Percentiles rank a stretch among this genome's conserved stretches.
Evolutionary conservation across 108 stramenopile species (phyloP).

Genomic region (Nitzschia sp.): DNA sequence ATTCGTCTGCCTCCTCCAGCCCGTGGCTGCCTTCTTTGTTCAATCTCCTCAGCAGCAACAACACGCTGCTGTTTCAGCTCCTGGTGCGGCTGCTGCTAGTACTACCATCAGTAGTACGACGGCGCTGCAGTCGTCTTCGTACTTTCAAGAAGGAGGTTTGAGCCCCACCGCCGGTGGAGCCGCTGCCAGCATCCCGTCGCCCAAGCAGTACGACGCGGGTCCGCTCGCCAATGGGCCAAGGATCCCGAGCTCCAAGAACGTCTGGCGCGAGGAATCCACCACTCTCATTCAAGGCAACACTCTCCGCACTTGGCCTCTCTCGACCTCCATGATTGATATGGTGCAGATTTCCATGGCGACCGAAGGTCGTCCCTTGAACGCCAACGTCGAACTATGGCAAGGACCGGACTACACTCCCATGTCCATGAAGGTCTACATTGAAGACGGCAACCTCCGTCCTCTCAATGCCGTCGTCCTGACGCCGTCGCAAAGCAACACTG

Average conservation of each 20-base stretch:
- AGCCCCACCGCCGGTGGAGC: background rate
- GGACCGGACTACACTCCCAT: slow-evolving; percentile 65
- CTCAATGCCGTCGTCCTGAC: slow-evolving; percentile 57
- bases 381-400: slow-evolving; percentile 67
- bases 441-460: slow-evolving; percentile 65
- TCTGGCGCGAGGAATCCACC: background rate
- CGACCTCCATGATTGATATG: slow-evolving; percentile 36
- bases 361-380: slow-evolving; percentile 69
- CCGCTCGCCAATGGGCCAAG: background rate
- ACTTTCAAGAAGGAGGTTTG: background rate
- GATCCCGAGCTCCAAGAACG: slow-evolving; percentile 1
- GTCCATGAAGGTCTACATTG: slow-evolving; percentile 63
- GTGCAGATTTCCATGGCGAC: slow-evolving; percentile 45
- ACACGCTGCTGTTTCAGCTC: too few relatives aligned
- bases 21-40: background rate
- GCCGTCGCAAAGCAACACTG: slow-evolving; percentile 52
- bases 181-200: background rate
- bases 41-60: background rate
- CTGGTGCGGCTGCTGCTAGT: too few relatives aligned
- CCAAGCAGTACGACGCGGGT: background rate
- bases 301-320: slow-evolving; percentile 55
- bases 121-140: background rate
- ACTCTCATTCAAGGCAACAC: slow-evolving; percentile 45
- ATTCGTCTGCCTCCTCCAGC: background rate
- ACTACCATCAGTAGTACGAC: background rate